These are phyloP conservation scores for Linum tenue DNA, from an alignment of 345 rosid genomes.

Conservation along the genomic window DNA sequence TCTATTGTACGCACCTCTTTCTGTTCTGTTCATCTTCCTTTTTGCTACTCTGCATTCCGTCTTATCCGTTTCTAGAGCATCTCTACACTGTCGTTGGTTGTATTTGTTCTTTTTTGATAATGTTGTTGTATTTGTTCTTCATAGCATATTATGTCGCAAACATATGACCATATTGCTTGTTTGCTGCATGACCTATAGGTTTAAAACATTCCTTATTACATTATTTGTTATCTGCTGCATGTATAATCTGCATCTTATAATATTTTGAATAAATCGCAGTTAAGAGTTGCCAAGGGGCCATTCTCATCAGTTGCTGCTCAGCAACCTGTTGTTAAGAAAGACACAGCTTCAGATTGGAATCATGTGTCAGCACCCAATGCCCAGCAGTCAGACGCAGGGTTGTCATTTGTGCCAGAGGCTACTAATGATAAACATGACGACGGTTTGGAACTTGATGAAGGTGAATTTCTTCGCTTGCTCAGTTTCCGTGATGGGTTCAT, in stretches of 20 bases:
- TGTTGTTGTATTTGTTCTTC: too few relatives aligned
- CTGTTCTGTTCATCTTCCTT: not conserved
- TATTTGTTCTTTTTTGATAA: too few relatives aligned
- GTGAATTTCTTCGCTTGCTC: conserved; percentile 19
- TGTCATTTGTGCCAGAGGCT: conserved; percentile 33
- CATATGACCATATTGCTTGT: too few relatives aligned
- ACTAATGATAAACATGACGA: conserved; percentile 28
- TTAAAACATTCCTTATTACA: too few relatives aligned
- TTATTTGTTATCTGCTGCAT: too few relatives aligned
- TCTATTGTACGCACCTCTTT: conserved; percentile 54
- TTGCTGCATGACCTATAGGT: too few relatives aligned
- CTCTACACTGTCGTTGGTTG: not conserved
- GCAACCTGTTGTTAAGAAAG: conserved; percentile 33
- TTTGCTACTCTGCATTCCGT: not conserved
- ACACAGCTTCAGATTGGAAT: conserved; percentile 61
- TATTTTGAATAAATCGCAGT: conserved; percentile 22
- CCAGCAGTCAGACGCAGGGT: conserved; percentile 48
- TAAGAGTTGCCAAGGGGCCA: conserved; percentile 58
- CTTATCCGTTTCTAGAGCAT: not conserved
- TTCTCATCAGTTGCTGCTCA: conserved; percentile 37
- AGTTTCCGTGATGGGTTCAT: not conserved
- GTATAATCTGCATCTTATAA: conserved; percentile 3
- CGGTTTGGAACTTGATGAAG: conserved; percentile 39
- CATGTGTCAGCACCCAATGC: conserved; percentile 28
- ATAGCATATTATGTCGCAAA: too few relatives aligned